phyloP scores from a whole-genome alignment of 495 filamentous ascomycete species.

The Hypoxylon perforatum region DNA sequence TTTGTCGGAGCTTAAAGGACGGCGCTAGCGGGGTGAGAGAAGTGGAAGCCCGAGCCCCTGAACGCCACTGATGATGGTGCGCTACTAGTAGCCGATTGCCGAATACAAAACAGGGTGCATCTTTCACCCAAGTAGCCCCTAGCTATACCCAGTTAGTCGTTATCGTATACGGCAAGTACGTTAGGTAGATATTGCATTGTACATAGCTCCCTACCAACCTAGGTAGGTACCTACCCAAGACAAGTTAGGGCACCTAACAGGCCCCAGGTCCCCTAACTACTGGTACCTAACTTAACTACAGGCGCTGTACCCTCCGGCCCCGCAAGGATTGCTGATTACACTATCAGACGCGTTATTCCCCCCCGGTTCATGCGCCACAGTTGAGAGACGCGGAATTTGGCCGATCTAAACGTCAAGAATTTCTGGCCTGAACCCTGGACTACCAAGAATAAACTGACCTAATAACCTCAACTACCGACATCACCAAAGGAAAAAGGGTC shows the following conservation, averaged over 20 bases:
- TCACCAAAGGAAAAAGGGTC: conserved; percentile 12
- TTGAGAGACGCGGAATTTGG: conserved; percentile 40
- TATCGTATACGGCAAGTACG: too few species aligned
- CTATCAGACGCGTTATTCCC: conserved; percentile 13
- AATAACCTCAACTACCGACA: conserved; percentile 32
- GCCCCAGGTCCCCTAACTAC: too few species aligned
- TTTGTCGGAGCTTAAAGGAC: too few species aligned
- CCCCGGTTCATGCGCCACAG: conserved; percentile 38
- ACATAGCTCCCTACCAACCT: background rate
- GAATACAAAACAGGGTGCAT: too few species aligned
- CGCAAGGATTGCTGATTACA: conserved; percentile 15
- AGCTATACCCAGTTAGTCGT: too few species aligned
- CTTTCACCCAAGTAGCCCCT: too few species aligned
- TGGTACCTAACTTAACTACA: too few species aligned
- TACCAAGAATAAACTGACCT: conserved; percentile 11
- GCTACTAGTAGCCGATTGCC: too few species aligned
- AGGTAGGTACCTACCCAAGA: background rate
- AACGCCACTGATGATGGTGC: background rate
- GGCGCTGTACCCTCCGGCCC: too few species aligned
- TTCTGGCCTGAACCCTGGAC: conserved; percentile 41
- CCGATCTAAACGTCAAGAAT: conserved; percentile 42
- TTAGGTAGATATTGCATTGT: too few species aligned
- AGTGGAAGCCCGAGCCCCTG: background rate
- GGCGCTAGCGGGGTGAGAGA: background rate
- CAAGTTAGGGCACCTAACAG: background rate